A percentile compares a stretch with the other conserved stretches of the same genome.
These are phyloP conservation scores for Trichoderma lentiforme DNA, from an alignment of 2,329 filamentous ascomycete genomes.

Conservation along the genomic window DNA sequence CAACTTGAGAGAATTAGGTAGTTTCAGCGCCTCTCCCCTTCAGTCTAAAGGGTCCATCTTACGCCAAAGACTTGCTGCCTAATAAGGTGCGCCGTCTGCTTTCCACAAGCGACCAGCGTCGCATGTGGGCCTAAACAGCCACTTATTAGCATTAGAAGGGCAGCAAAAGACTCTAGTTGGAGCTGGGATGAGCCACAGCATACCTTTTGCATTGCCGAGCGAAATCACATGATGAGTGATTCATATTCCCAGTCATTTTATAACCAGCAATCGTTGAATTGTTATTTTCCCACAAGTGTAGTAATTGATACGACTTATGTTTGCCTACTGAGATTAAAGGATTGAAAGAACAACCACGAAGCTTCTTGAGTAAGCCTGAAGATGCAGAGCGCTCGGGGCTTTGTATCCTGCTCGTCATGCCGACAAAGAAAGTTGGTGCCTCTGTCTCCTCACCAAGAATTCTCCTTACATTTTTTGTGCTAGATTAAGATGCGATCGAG, in stretches of 20 bases:
- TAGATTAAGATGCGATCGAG: not conserved
- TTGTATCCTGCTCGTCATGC: not conserved
- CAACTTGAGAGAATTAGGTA: not conserved
- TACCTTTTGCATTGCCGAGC: not conserved
- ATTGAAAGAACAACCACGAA: not conserved
- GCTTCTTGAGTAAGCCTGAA: not conserved
- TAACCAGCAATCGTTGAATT: not conserved
- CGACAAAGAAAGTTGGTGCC: not conserved
- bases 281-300: not conserved
- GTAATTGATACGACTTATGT: not conserved
- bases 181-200: not conserved
- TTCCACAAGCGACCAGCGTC: not conserved
- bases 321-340: not conserved
- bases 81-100: not conserved
- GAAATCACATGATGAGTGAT: not conserved
- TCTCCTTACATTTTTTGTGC: not conserved
- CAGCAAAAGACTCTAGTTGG: not conserved
- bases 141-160: not conserved
- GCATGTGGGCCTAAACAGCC: not conserved
- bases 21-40: not conserved
- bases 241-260: not conserved
- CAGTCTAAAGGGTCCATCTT: not conserved
- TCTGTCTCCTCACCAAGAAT: not conserved
- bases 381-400: not conserved
- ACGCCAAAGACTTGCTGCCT: not conserved